These are phyloP conservation scores for Thermoascus crustaceus DNA, from an alignment of 2,329 filamentous ascomycete species.

Conservation along the genomic window DNA sequence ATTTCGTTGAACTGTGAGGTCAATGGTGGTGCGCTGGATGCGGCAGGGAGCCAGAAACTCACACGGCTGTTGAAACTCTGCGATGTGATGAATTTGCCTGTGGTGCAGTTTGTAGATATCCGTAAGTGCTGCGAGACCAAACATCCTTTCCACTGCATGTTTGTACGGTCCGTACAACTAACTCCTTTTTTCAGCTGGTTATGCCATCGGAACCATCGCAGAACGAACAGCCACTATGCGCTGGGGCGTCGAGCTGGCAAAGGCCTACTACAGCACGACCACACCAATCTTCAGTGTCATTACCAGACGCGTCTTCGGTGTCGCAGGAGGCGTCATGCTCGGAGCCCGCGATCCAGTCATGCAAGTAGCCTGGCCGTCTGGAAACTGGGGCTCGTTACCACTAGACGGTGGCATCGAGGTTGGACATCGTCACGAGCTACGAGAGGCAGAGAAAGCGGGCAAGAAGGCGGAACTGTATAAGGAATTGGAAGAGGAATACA, in stretches of 20 bases:
- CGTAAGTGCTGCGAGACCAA: no score
- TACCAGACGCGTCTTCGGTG: constrained; percentile 53
- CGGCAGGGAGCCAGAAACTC: constrained; percentile 53
- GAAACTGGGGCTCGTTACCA: constrained; percentile 55
- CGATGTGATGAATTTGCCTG: constrained; percentile 57
- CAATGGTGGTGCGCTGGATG: constrained; percentile 54
- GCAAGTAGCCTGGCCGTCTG: constrained; percentile 56
- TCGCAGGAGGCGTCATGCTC: constrained; percentile 58
- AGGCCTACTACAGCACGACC: constrained; percentile 55
- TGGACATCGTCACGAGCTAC: constrained; percentile 52
- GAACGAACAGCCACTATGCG: constrained; percentile 58
- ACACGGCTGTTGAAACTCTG: constrained; percentile 54
- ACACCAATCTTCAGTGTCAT: constrained; percentile 57
- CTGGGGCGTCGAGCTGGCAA: constrained; percentile 53
- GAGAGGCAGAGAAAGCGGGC: constrained; percentile 45
- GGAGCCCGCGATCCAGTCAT: constrained; percentile 53
- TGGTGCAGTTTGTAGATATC: constrained; percentile 56
- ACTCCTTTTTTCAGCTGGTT: constrained; percentile 40
- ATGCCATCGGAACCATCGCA: constrained; percentile 56
- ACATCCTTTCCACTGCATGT: background rate
- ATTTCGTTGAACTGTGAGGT: constrained; percentile 55
- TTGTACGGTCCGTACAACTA: no score
- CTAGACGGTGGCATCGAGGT: constrained; percentile 59
- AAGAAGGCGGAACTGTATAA: constrained; percentile 45
- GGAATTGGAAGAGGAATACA: constrained; percentile 53